Evolutionary conservation across 805 yeast species (phyloP).

Genomic region (Jamesozyma gamospora): DNA sequence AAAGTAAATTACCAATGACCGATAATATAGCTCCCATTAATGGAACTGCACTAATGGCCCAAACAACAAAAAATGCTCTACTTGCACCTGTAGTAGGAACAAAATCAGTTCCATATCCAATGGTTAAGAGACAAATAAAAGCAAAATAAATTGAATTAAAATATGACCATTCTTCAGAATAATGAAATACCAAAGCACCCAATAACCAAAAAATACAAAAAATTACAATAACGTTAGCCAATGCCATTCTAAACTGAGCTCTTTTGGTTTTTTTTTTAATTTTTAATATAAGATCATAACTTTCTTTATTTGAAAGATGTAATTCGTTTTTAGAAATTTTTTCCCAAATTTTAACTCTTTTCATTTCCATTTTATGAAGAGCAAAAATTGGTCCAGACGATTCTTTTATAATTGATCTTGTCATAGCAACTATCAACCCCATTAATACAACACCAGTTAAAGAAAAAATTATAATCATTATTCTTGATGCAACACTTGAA

Average conservation of each 20-base stretch:
- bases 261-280: slow-evolving; percentile 36
- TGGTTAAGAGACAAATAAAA: slow-evolving; percentile 62
- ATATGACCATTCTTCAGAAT: slow-evolving; percentile 61
- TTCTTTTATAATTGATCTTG: slow-evolving; percentile 53
- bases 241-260: slow-evolving; percentile 33
- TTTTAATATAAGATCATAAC: slow-evolving; percentile 47
- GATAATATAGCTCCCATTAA: slow-evolving; percentile 75
- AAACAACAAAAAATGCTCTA: slow-evolving; percentile 58
- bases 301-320: slow-evolving; percentile 33
- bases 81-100: slow-evolving; percentile 58
- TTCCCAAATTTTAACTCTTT: slow-evolving; percentile 30
- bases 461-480: slow-evolving; percentile 52
- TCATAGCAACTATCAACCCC: slow-evolving; percentile 65
- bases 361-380: slow-evolving; percentile 53
- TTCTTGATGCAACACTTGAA: slow-evolving; percentile 40
- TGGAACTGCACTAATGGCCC: slow-evolving; percentile 81
- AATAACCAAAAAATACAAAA: slow-evolving; percentile 57
- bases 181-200: slow-evolving; percentile 58
- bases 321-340: slow-evolving; percentile 9
- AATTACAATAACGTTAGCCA: slow-evolving; percentile 32
- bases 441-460: slow-evolving; percentile 59
- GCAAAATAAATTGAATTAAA: slow-evolving; percentile 68
- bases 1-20: slow-evolving; percentile 48
- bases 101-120: slow-evolving; percentile 83
- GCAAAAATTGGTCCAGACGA: slow-evolving; percentile 53